Conservation (phyloP, 2,329 filamentous ascomycete species). For the Alternaria sp. region DNA sequence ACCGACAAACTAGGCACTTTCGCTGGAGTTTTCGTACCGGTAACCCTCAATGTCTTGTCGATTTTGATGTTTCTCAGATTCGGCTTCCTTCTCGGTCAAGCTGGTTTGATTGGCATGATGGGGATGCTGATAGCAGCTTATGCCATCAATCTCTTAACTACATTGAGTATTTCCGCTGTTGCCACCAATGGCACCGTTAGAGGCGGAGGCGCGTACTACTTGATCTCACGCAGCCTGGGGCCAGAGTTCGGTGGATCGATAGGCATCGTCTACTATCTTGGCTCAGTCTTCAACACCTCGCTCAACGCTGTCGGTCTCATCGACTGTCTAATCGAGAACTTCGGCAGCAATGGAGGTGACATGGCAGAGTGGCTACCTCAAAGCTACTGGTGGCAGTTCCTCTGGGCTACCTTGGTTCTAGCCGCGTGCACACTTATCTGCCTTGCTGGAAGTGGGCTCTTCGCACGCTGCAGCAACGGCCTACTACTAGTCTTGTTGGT, state of each 20-base stretch:
- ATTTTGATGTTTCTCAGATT: constrained; percentile 94
- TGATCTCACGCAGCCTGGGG: constrained; percentile 84
- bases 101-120: constrained; percentile 79
- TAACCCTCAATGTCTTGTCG: constrained; percentile 86
- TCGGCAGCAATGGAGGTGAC: constrained; percentile 64
- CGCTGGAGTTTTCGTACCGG: constrained; percentile 74
- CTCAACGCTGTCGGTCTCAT: constrained; percentile 87
- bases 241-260: constrained; percentile 91
- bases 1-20: constrained; percentile 74
- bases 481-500: constrained; percentile 73
- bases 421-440: constrained; percentile 76
- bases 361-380: constrained; percentile 68
- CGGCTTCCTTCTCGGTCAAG: constrained; percentile 81
- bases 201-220: constrained; percentile 85
- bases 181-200: constrained; percentile 89
- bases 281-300: constrained; percentile 80
- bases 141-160: constrained; percentile 80
- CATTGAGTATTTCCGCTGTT: constrained; percentile 84
- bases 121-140: constrained; percentile 80
- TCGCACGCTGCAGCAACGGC: constrained; percentile 79
- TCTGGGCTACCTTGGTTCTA: constrained; percentile 75
- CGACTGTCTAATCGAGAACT: constrained; percentile 79
- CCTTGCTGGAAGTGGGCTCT: constrained; percentile 78
- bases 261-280: constrained; percentile 86
- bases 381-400: constrained; percentile 78